Conservation (phyloP, 805 yeast species). For the Sungouiella blattae region DNA sequence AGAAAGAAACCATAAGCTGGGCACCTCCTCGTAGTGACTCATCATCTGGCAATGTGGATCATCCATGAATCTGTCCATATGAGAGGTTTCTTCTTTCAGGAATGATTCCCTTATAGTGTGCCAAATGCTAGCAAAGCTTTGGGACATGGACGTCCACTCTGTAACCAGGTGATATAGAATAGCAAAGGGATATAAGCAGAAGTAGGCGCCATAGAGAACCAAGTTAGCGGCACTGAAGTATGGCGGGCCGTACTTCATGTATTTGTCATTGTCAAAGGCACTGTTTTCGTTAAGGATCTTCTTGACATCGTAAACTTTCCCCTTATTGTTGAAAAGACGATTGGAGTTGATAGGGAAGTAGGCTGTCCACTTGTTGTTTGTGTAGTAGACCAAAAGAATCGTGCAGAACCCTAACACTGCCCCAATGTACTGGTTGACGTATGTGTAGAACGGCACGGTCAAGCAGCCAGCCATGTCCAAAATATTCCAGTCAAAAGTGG, state of each 20-base stretch:
- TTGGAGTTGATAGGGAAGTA: conserved; percentile 54
- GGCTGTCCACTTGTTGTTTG: conserved; percentile 49
- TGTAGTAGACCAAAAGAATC: conserved; percentile 36
- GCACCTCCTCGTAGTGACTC: conserved; percentile 62
- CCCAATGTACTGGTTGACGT: conserved; percentile 39
- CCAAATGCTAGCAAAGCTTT: conserved; percentile 34
- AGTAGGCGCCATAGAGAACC: conserved; percentile 54
- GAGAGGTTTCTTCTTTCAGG: conserved; percentile 2
- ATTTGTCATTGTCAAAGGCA: conserved; percentile 44
- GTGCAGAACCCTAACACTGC: conserved; percentile 29
- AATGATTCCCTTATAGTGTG: conserved; percentile 27
- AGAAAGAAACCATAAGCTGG: conserved; percentile 64
- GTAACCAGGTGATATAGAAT: conserved; percentile 46
- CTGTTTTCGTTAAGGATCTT: conserved; percentile 43
- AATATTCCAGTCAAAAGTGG: conserved; percentile 43
- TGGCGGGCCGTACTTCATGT: conserved; percentile 60
- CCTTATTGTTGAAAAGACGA: conserved; percentile 49
- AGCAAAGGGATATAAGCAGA: conserved; percentile 54
- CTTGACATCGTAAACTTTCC: conserved; percentile 44
- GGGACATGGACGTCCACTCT: conserved; percentile 42
- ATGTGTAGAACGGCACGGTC: conserved; percentile 42
- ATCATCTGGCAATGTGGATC: conserved; percentile 61
- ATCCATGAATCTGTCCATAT: conserved; percentile 17
- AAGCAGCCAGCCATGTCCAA: conserved; percentile 36
- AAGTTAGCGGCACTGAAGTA: conserved; percentile 61